A percentile compares a stretch with the other conserved stretches of the same genome.
These are phyloP conservation scores for Prunus yedoensis DNA, from an alignment of 331 rosid genomes.

Conservation along the genomic window DNA sequence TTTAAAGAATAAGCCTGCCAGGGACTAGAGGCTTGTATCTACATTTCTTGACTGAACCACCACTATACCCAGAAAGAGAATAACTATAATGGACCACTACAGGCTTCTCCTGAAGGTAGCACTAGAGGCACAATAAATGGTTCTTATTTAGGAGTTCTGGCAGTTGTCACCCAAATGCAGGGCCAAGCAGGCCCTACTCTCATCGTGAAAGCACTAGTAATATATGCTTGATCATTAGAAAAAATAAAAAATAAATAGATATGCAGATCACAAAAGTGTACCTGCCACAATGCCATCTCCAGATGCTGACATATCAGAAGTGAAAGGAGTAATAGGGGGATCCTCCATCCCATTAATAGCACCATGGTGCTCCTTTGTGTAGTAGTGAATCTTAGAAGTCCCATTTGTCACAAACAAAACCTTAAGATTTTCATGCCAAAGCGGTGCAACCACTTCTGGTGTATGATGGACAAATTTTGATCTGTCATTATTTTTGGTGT, in stretches of 20 bases:
- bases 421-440: constrained; percentile 90
- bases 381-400: constrained; percentile 93
- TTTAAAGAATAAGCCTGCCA: background rate
- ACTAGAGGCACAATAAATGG: constrained; percentile 5
- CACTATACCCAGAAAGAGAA: background rate
- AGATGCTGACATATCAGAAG: constrained; percentile 83
- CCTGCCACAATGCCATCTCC: constrained; percentile 99
- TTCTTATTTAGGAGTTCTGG: background rate
- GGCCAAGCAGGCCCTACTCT: constrained; percentile 5
- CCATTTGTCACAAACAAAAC: constrained; percentile 95
- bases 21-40: background rate
- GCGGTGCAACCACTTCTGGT: constrained; percentile 58
- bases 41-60: constrained; percentile 5
- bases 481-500: constrained; percentile 69
- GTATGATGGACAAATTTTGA: constrained; percentile 80
- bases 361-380: constrained; percentile 69
- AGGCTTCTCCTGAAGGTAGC: background rate
- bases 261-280: constrained; percentile 26
- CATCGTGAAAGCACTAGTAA: background rate
- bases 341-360: constrained; percentile 85
- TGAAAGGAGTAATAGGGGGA: constrained; percentile 74
- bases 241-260: background rate
- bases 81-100: background rate
- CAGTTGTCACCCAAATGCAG: constrained; percentile 2
- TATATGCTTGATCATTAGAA: background rate